Evolutionary conservation across 2,329 filamentous ascomycete genomes (phyloP), one percentile per base, ranked within the genome.

Genomic region (Tolypocladium endophyticum): DNA sequence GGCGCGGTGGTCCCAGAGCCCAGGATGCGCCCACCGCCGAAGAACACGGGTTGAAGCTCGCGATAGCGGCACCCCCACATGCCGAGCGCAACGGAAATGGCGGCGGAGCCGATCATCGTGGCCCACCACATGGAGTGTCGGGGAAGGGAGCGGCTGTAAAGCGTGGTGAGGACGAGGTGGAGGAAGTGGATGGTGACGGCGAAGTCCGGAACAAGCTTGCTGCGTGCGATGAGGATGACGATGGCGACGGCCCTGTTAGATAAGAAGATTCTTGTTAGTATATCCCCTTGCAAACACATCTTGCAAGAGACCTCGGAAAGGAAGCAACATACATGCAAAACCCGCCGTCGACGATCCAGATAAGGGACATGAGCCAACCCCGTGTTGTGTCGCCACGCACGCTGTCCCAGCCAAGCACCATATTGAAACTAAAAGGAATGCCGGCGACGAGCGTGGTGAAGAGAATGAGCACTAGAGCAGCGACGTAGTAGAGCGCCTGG

Each of bases 191-290:
- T 83, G 2, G 93, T 96, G 30, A 97, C 78, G 38, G 91, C 90
- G 72, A 97, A 99, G 75, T 99, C 94, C 65, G 91, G 91, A 57
- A 97, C 89, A 62, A 97, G 88, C 73, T 97, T 97, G 55, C 89
- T 94, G 63, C 94, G 90, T 25, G 88, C 87, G 65, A 99, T 85
- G 60, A 97, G 79, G 58, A 93, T 76, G 57, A 96, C 85, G 60
- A 97, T 87, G 50, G 91, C 89, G 61, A 95, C 85, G 50, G 90
- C 85, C 71, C 93, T 97, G 47, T 8, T 25, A 56, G 4, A 33
- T 11, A 8, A 6, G 6, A 14, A 56, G 20, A 20, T 18, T 7
- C 14, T 9, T 4, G 3, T 53, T 35, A 53, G 50, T 8, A 53
- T 33, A 14, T 12, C 6, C 4, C 28, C 23, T 28, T 16, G 18